Base-by-base conservation (phyloP, 2,329 filamentous ascomycete species). In the Bipolaris victoriae region DNA sequence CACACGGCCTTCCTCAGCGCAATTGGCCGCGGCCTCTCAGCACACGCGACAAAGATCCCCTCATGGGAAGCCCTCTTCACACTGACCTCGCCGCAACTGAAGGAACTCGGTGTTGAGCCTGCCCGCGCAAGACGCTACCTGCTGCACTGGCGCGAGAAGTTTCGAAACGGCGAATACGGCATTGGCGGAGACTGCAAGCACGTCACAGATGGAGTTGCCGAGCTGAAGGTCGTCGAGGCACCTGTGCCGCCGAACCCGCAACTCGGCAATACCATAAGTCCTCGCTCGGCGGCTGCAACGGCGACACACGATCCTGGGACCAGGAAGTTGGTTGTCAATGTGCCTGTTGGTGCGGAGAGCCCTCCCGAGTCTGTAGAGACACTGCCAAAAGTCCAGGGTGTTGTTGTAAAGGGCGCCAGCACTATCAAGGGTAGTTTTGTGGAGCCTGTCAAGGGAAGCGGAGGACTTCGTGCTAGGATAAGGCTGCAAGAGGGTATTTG, bases 61-160 rank as follows among this genome's bases (percentile, higher is more conserved):
- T 89, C 90, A 10, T 98, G 95, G 95, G 90, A 95, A 51, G 86
- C 91, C 5, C 86, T 99, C 44, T 98, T 98, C 83, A 88, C 88
- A 44, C 83, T 95, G 63, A 88, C 86, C 20, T 92, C 91, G 16
- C 76, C 83, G 43, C 88, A 98, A 78, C 83, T 99, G 64, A 87
- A 88, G 64, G 74, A 94, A 67, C 83, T 95, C 16, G 94, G 95
- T 54, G 84, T 98, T 61, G 94, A 98, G 75, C 92, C 92, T 13
- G 85, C 94, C 16, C 88, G 94, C 43, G 86, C 87, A 64, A 86
- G 95, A 61, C 84, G 89, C 55, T 99, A 98, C 73, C 84, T 99
- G 15, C 80, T 98, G 46, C 86, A 88, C 63, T 97, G 94, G 91
- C 86, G 92, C 67, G 88, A 97, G 69, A 88, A 89, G 70, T 98